Evolutionary conservation across 805 yeast genomes (phyloP).

Genomic region (Lipomyces japonicus): DNA sequence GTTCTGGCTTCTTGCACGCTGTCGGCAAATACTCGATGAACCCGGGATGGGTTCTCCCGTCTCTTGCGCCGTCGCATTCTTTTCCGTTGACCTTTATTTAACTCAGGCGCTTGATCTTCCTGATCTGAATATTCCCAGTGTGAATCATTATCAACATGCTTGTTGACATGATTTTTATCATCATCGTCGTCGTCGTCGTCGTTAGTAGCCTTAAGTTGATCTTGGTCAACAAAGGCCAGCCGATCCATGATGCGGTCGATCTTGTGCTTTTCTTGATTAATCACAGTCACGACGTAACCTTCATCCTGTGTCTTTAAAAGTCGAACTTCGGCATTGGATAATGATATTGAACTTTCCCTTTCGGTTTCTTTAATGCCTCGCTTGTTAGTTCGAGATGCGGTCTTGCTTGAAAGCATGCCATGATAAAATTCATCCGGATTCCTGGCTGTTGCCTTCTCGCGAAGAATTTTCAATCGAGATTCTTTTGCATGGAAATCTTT

Average conservation of each 20-base stretch:
- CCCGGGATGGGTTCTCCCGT: slow-evolving; percentile 21
- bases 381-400: slow-evolving; percentile 45
- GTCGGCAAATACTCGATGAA: slow-evolving; percentile 84
- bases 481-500: slow-evolving; percentile 58
- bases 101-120: slow-evolving; percentile 14
- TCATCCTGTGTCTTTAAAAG: slow-evolving; percentile 87
- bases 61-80: neutral
- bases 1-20: slow-evolving; percentile 49
- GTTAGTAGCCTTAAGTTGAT: neutral
- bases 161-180: neutral
- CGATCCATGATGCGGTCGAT: slow-evolving; percentile 51
- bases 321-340: slow-evolving; percentile 57
- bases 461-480: slow-evolving; percentile 60
- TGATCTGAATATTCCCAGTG: slow-evolving; percentile 47
- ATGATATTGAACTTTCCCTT: slow-evolving; percentile 50
- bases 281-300: slow-evolving; percentile 74
- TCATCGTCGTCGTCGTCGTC: slow-evolving; percentile 1
- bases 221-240: slow-evolving; percentile 31
- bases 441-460: slow-evolving; percentile 64
- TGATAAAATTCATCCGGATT: slow-evolving; percentile 97
- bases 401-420: slow-evolving; percentile 72
- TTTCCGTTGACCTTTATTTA: slow-evolving; percentile 47
- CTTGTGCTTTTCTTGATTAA: slow-evolving; percentile 63
- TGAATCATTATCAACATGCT: slow-evolving; percentile 16
- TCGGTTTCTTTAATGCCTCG: slow-evolving; percentile 41